These are phyloP conservation scores for Cutaneotrichosporon cyanovorans DNA, from an alignment of 1,284 basidiomycete genomes.

Conservation along the genomic window DNA sequence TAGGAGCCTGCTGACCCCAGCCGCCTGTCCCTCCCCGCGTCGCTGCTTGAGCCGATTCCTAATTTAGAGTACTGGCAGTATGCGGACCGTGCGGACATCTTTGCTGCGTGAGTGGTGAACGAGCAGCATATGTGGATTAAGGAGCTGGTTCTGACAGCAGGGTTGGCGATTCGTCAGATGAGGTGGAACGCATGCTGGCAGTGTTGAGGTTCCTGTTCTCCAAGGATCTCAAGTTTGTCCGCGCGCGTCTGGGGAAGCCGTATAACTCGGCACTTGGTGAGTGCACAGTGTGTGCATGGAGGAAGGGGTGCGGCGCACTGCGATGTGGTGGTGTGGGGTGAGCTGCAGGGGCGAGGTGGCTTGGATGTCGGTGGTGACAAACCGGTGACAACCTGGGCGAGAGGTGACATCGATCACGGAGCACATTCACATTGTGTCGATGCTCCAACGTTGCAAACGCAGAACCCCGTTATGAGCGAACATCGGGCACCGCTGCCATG, in stretches of 20 bases:
- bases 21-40: slow-evolving; percentile 71
- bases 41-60: slow-evolving; percentile 79
- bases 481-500: too few species aligned
- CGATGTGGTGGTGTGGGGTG: not conserved
- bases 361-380: too few species aligned
- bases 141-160: slow-evolving; percentile 13
- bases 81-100: slow-evolving; percentile 84
- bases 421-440: too few species aligned
- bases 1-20: not conserved
- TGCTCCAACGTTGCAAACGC: too few species aligned
- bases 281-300: slow-evolving; percentile 4
- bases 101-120: slow-evolving; percentile 66
- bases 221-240: slow-evolving; percentile 90
- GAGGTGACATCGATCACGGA: too few species aligned
- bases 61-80: slow-evolving; percentile 96
- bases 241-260: slow-evolving; percentile 86
- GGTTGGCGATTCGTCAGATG: slow-evolving; percentile 79
- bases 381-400: too few species aligned
- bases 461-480: too few species aligned
- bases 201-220: slow-evolving; percentile 82
- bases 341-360: too few species aligned
- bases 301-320: not conserved
- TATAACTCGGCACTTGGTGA: slow-evolving; percentile 84
- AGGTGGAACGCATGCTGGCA: slow-evolving; percentile 86
- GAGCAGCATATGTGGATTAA: too few species aligned